A percentile compares a stretch with the other conserved stretches of the same genome.
Conservation (phyloP, 1,139 yeast species). For the Blastobotrys illinoisensis region DNA sequence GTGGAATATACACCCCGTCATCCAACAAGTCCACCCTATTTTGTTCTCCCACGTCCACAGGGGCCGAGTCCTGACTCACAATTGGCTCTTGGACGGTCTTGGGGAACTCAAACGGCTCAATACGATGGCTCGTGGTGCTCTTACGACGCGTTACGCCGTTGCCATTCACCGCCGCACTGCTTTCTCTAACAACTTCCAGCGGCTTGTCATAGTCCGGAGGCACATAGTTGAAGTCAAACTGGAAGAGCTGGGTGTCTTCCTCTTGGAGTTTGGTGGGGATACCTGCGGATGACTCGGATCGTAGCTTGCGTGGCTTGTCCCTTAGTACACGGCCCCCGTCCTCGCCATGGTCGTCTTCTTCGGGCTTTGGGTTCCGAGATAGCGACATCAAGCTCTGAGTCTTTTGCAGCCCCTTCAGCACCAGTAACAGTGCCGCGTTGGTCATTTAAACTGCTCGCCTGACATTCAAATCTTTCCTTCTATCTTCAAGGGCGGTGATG, state of each 20-base stretch:
- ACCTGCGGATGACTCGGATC: not conserved
- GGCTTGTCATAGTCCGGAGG: constrained; percentile 7
- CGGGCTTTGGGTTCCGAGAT: not conserved
- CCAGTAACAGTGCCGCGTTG: constrained; percentile 19
- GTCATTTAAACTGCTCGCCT: constrained; percentile 13
- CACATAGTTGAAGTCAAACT: constrained; percentile 7
- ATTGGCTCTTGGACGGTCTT: not conserved
- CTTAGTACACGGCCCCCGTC: not conserved
- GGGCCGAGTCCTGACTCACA: not conserved
- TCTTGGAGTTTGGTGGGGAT: not conserved
- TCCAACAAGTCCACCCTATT: constrained; percentile 39
- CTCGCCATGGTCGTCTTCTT: not conserved
- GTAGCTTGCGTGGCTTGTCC: not conserved
- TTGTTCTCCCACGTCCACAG: not conserved
- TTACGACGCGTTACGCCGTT: not conserved
- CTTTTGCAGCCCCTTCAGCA: constrained; percentile 20
- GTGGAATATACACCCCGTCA: constrained; percentile 43
- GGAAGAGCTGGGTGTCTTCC: constrained; percentile 2
- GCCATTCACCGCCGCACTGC: not conserved
- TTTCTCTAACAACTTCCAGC: constrained; percentile 1
- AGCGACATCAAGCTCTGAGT: constrained; percentile 1
- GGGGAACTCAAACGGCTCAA: not conserved
- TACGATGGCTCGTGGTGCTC: not conserved
- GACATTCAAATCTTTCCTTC: not conserved
- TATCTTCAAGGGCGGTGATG: not conserved